Evolutionary conservation across 2,329 filamentous ascomycete species (phyloP).

Genomic region (Monosporascus sp.): DNA sequence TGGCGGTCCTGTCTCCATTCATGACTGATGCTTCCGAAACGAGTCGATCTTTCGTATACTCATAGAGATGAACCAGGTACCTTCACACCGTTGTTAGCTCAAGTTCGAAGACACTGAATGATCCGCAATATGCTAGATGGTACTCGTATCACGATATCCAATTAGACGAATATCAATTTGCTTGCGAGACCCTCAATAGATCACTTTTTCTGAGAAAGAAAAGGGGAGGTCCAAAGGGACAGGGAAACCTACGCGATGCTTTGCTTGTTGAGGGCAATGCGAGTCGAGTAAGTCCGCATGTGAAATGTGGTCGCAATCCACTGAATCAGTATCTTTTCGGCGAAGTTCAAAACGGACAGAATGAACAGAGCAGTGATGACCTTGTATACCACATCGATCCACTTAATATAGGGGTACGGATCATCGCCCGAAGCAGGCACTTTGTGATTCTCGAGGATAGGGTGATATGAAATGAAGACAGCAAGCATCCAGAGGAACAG

Average conservation of each 20-base stretch:
- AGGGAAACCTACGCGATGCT: constrained; percentile 55
- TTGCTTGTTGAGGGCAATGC: constrained; percentile 90
- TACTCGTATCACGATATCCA: no score
- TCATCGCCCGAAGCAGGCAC: constrained; percentile 35
- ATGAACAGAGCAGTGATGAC: constrained; percentile 83
- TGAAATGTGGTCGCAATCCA: constrained; percentile 94
- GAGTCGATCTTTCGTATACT: constrained; percentile 73
- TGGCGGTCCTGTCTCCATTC: constrained; percentile 30
- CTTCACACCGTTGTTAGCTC: constrained; percentile 10
- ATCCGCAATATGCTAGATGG: background rate
- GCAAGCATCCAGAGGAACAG: constrained; percentile 91
- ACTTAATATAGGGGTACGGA: constrained; percentile 47
- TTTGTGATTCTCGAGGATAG: constrained; percentile 64
- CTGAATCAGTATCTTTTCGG: constrained; percentile 91
- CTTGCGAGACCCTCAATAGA: no score
- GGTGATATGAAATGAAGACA: constrained; percentile 78
- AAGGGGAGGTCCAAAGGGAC: constrained; percentile 38
- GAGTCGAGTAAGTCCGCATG: constrained; percentile 79
- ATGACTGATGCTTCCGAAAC: constrained; percentile 47
- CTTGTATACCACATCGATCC: constrained; percentile 79
- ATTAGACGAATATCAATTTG: no score
- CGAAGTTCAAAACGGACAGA: constrained; percentile 70
- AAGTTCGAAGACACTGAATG: background rate
- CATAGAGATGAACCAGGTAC: constrained; percentile 49
- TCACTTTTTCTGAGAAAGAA: no score